Evolutionary conservation across 2,329 filamentous ascomycete species (phyloP), one percentile per base, ranked within the genome.

Genomic region (Chalaropsis thielavioides): DNA sequence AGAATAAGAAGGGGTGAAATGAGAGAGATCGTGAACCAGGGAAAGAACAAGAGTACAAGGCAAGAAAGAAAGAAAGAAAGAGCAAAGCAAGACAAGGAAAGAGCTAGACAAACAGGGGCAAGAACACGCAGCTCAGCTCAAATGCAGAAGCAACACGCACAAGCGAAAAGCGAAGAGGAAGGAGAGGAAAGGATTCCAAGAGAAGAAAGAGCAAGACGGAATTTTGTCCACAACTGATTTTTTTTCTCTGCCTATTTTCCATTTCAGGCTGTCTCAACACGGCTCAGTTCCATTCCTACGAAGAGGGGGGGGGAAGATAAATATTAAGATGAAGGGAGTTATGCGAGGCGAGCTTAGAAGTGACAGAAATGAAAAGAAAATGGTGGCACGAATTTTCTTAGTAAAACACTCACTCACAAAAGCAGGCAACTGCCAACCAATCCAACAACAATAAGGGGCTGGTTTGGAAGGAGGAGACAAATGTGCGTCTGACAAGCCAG

Each of bases 321-420:
- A 58, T 35, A 58, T 24, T 38, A 38, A 58, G 54, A 58, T 58
- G 54, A 38, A 38, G 54, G 54, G 38, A 58, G 38, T 58, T 58
- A 58, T 58, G 54, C 54, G 31, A 38, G 38, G 54, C 54, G 8
- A 10, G 15, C 15, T 46, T 46, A 1, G 43, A 46, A n/a, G n/a
- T 46, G 15, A 17, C 15, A 46, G 54, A n/a, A 58, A n/a, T 35
- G 31, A 58, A 58, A 10, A 58, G 7, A 31, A 58, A 58, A 35
- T 19, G 27, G 31, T n/a, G 31, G 15, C 17, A 46, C 43, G 19
- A 2, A n/a, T n/a, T 46, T n/a, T 17, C 43, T 19, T n/a, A 17
- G 43, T n/a, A n/a, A 46, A n/a, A 46, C 43, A 46, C n/a, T 46
- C 2, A n/a, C n/a, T 17, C n/a, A 7, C 43, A 46, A 46, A 46